These are phyloP conservation scores for Mycena albidolilacea DNA, from an alignment of 768 basidiomycete species.

Conservation along the genomic window DNA sequence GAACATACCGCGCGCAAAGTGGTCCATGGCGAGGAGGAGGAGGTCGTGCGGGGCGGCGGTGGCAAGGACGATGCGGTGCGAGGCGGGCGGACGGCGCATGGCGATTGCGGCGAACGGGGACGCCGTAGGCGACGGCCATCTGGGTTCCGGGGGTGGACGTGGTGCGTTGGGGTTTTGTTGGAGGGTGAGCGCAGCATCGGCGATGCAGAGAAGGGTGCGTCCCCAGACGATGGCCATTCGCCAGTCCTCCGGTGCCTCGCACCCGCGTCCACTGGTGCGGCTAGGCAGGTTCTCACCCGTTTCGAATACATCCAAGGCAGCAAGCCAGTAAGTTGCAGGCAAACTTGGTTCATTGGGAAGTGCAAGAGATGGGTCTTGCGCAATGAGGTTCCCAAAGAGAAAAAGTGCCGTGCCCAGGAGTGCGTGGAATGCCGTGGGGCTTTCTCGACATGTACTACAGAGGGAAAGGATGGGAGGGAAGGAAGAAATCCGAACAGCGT, in stretches of 20 bases:
- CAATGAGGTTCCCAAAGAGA: conserved; percentile 74
- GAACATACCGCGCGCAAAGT: conserved; percentile 78
- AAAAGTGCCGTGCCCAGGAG: conserved; percentile 76
- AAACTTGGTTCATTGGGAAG: conserved; percentile 68
- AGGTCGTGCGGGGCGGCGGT: conserved; percentile 64
- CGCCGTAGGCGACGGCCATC: conserved; percentile 59
- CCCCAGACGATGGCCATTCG: conserved; percentile 79
- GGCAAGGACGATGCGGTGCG: conserved; percentile 62
- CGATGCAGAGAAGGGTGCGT: conserved; percentile 72
- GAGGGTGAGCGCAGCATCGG: conserved; percentile 65
- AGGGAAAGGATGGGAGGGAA: no score
- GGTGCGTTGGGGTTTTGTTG: conserved; percentile 27
- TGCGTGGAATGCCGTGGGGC: conserved; percentile 76
- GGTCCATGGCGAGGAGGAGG: conserved; percentile 75
- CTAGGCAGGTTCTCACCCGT: conserved; percentile 74
- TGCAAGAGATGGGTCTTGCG: conserved; percentile 64
- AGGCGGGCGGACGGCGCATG: conserved; percentile 63
- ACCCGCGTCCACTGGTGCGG: conserved; percentile 53
- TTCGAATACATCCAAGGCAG: conserved; percentile 79
- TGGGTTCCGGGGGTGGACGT: conserved; percentile 51
- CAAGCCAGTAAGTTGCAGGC: conserved; percentile 72
- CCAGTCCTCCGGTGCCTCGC: conserved; percentile 69
- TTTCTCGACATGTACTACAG: conserved; percentile 61
- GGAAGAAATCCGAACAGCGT: no score
- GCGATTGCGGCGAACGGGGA: conserved; percentile 69